Conservation (phyloP, 148 eudicot genomes). For the Rhododendron ovatum region DNA sequence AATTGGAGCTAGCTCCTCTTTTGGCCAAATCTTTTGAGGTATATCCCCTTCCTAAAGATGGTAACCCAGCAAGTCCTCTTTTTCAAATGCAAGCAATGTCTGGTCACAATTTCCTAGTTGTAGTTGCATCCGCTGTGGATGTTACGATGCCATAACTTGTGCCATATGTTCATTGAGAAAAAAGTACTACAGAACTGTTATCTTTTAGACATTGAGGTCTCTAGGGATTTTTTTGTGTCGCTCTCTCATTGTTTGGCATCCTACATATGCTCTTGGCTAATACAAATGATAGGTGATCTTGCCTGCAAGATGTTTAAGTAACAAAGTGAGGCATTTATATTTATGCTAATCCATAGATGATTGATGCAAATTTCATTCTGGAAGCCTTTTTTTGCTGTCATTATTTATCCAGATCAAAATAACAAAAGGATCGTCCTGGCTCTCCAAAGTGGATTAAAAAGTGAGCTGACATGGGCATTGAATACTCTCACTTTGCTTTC, state of each 20-base stretch:
- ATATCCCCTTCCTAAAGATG: not conserved
- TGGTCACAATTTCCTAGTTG: not conserved
- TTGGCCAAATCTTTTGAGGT: not conserved
- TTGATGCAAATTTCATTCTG: not conserved
- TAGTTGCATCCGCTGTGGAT: not conserved
- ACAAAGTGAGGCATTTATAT: not conserved
- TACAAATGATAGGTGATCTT: conserved; percentile 4
- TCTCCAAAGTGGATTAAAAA: conserved; percentile 95
- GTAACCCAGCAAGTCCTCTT: not conserved
- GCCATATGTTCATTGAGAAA: not conserved
- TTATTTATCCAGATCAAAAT: conserved; percentile 64
- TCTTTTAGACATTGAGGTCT: not conserved
- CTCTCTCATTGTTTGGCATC: not conserved
- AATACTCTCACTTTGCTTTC: conserved; percentile 85
- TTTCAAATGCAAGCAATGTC: not conserved
- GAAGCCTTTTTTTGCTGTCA: not conserved
- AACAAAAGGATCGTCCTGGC: conserved; percentile 91
- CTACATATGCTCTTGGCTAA: not conserved
- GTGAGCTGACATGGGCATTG: conserved; percentile 92
- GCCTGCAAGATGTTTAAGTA: not conserved
- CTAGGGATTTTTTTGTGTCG: not conserved
- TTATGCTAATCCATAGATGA: not conserved
- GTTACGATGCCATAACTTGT: not conserved
- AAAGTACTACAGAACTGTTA: not conserved
- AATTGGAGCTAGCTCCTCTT: not conserved